Conservation (phyloP, 495 filamentous ascomycete species). For the Podospora tetraspora region DNA sequence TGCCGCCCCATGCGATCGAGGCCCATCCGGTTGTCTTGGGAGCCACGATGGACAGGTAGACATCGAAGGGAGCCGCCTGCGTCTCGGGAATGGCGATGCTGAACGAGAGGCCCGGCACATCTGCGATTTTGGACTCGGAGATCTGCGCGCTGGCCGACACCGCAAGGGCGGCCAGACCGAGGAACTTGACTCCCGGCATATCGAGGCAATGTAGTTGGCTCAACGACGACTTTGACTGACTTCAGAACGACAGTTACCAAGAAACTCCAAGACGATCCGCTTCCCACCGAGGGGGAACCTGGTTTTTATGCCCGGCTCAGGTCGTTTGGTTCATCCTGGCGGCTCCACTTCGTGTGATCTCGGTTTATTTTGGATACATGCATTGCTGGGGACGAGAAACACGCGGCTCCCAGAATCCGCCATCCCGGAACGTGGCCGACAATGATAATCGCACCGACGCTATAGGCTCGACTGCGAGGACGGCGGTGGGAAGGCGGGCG, state of each 20-base stretch:
- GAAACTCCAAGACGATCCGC: neutral
- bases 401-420: constrained; percentile 7
- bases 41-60: constrained; percentile 45
- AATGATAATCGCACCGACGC: constrained; percentile 7
- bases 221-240: neutral
- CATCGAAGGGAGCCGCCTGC: constrained; percentile 38
- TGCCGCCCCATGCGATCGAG: constrained; percentile 46
- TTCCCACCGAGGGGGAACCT: neutral
- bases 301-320: constrained; percentile 18
- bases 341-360: neutral
- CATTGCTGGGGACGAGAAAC: neutral
- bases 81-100: constrained; percentile 47
- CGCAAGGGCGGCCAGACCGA: constrained; percentile 21
- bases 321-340: neutral
- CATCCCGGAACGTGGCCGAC: constrained; percentile 12
- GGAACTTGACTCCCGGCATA: constrained; percentile 16
- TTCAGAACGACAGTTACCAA: neutral
- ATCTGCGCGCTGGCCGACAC: constrained; percentile 19
- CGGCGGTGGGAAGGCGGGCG: neutral
- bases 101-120: constrained; percentile 33
- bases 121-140: constrained; percentile 28
- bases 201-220: neutral
- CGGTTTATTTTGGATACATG: constrained; percentile 1
- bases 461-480: constrained; percentile 10
- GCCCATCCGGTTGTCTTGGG: constrained; percentile 42